A percentile compares a stretch with the other conserved stretches of the same genome.
Evolutionary conservation across 345 rosid species (phyloP).

Genomic region (Hirschfeldia incana): DNA sequence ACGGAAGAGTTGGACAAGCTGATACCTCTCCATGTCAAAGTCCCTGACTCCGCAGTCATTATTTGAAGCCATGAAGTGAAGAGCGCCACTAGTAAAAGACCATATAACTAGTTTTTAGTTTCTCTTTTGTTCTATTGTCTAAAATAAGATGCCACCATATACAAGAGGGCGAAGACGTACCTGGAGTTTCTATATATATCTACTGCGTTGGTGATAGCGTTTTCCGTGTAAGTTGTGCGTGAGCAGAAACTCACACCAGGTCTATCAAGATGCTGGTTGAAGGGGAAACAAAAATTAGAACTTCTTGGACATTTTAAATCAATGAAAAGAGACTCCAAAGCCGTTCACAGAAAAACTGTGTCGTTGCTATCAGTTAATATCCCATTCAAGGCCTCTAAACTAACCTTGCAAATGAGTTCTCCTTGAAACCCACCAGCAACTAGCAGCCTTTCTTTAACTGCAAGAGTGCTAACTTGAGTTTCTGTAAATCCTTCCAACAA

Average conservation of each 20-base stretch:
- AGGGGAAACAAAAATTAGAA: not conserved
- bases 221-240: slow-evolving; percentile 84
- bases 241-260: slow-evolving; percentile 88
- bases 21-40: slow-evolving; percentile 81
- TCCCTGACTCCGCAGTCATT: slow-evolving; percentile 81
- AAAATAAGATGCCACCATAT: not conserved
- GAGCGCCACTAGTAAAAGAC: slow-evolving; percentile 52
- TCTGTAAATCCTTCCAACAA: slow-evolving; percentile 74
- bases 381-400: slow-evolving; percentile 4
- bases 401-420: slow-evolving; percentile 80
- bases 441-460: slow-evolving; percentile 67
- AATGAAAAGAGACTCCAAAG: not conserved
- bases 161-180: slow-evolving; percentile 40
- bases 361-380: not conserved
- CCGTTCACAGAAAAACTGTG: not conserved
- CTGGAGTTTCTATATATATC: slow-evolving; percentile 75
- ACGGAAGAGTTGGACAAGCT: slow-evolving; percentile 54
- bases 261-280: slow-evolving; percentile 68
- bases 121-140: not conserved
- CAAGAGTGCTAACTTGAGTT: slow-evolving; percentile 81
- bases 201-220: slow-evolving; percentile 90
- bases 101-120: slow-evolving; percentile 19
- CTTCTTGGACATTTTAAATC: not conserved
- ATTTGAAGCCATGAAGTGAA: slow-evolving; percentile 77
- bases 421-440: slow-evolving; percentile 90